Percentiles rank a stretch among this genome's conserved stretches.
phyloP scores from a whole-genome alignment of 2,329 filamentous ascomycete genomes.

The Alternaria solani region DNA sequence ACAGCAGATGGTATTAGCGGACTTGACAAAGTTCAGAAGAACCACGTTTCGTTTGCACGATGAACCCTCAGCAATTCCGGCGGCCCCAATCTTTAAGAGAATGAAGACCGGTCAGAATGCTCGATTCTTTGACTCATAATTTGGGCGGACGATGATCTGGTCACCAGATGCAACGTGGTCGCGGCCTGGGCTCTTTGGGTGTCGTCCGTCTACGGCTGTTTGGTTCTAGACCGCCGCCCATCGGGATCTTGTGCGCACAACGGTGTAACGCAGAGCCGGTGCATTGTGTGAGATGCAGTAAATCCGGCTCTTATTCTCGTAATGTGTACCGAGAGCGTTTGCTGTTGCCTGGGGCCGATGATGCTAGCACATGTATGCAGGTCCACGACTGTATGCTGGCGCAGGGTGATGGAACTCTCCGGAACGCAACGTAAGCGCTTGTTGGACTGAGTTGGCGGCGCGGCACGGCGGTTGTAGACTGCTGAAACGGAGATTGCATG shows the following conservation, averaged over 20 bases:
- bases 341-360: neutral
- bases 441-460: neutral
- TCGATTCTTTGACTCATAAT: neutral
- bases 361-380: constrained; percentile 9
- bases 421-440: constrained; percentile 5
- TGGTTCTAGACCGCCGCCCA: neutral
- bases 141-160: neutral
- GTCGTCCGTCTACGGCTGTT: neutral
- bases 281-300: neutral
- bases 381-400: constrained; percentile 3
- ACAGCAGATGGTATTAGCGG: neutral
- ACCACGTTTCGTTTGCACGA: constrained; percentile 3
- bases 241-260: neutral
- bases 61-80: neutral
- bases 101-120: neutral
- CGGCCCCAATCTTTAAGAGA: neutral
- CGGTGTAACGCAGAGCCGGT: neutral
- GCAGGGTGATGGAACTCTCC: constrained; percentile 1
- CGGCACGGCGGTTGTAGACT: neutral
- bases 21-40: neutral
- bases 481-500: neutral
- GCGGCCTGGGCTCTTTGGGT: neutral
- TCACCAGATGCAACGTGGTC: neutral
- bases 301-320: neutral
- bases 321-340: neutral